Base-by-base conservation (phyloP, 306 rosid genomes). In the Acacia melanoxylon region DNA sequence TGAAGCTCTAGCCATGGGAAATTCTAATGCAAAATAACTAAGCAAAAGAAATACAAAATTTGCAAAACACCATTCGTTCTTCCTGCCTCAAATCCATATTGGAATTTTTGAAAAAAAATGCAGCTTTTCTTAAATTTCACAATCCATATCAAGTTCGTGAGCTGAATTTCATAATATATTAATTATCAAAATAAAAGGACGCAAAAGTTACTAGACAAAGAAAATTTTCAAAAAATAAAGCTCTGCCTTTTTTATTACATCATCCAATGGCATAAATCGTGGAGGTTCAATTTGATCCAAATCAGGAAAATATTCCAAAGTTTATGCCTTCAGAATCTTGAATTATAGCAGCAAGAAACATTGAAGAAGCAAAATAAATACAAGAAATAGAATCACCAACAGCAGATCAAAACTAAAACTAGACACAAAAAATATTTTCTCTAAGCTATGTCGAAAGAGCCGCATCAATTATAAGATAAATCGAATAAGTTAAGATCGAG, bases 281-380 rank as follows among this genome's bases (percentile, higher is more conserved):
- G 65, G 10, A 78, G 58, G 33, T 68, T 79, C 62, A 84, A 42
- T 52, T 46, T 33, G 40, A 78, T 40, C 40, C 75, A 44, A 75
- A 62, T 80, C 29, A 61, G 61, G 74, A 48, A 79, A 75, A 79
- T 45, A 58, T 20, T 14, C 45, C 40, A 6, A 16, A 59, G 19
- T 62, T 29, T 62, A 74, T 54, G 52, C 61, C 59, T 37, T 77
- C 35, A 61, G 65, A 75, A 42, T 44, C 12, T 10, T 42, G 62
- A 52, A 68, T 51, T 27, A 7, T 58, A 68, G 20, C 15, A 35
- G 48, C 22, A 74, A 51, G 71, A 75, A 19, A 19, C 27, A 68
- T 31, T 1, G 52, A n/a, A 81, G 33, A 42, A 44, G 45, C 22
- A 68, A 25, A 75, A n/a, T 10, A 52, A 14, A 66, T 31, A 31